These are phyloP conservation scores for Pseudopithomyces chartarum DNA, from an alignment of 2,329 filamentous ascomycete species.

Conservation along the genomic window DNA sequence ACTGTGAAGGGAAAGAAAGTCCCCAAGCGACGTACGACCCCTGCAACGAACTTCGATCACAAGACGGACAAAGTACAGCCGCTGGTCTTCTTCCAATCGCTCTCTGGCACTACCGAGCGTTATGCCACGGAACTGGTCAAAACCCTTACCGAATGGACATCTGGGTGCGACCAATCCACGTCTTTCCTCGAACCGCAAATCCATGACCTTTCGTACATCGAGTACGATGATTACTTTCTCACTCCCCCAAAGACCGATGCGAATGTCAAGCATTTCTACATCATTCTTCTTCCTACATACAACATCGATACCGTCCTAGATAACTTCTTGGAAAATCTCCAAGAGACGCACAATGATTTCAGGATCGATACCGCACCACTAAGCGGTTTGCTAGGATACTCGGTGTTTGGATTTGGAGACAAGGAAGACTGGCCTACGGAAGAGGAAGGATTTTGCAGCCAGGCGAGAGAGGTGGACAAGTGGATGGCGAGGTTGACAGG, in stretches of 20 bases:
- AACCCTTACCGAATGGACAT: constrained; percentile 54
- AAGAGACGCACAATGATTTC: constrained; percentile 96
- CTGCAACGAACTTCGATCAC: constrained; percentile 29
- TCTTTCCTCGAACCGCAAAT: constrained; percentile 64
- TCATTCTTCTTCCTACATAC: constrained; percentile 86
- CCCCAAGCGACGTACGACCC: constrained; percentile 23
- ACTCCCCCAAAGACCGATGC: constrained; percentile 66
- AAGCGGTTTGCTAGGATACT: constrained; percentile 78
- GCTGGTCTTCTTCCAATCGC: constrained; percentile 85
- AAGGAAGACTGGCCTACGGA: constrained; percentile 90
- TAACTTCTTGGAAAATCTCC: constrained; percentile 82
- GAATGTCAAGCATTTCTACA: constrained; percentile 73
- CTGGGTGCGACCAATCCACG: constrained; percentile 39
- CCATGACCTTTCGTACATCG: constrained; percentile 81
- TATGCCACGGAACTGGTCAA: constrained; percentile 69
- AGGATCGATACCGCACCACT: constrained; percentile 89
- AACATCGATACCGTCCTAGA: constrained; percentile 93
- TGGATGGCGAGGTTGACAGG: constrained; percentile 97
- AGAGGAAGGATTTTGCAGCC: constrained; percentile 88
- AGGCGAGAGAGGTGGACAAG: constrained; percentile 86
- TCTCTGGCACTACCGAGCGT: constrained; percentile 82
- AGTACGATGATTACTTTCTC: constrained; percentile 93
- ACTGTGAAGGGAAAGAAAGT: constrained; percentile 44
- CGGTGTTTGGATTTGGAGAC: constrained; percentile 93
- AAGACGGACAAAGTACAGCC: constrained; percentile 64